phyloP scores from a whole-genome alignment of 495 filamentous ascomycete species.

The Evernia prunastri region DNA sequence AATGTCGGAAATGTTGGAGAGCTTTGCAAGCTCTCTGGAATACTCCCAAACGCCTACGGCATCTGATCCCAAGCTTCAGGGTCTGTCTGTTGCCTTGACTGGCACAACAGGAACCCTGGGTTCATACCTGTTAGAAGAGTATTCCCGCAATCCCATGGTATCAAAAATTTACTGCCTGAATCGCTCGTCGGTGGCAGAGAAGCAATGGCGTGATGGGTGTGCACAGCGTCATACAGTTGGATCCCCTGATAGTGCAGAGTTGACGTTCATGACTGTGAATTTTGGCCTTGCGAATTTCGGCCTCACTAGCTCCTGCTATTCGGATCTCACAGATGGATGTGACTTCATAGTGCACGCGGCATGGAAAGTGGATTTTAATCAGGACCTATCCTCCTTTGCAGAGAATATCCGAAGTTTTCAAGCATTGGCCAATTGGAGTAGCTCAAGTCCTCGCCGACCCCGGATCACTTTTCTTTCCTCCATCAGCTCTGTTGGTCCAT shows the following conservation, averaged over 20 bases:
- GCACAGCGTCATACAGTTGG: not conserved
- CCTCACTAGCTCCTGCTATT: conserved; percentile 19
- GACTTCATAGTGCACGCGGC: conserved; percentile 35
- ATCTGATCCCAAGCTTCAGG: too few relatives aligned
- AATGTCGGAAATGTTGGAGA: too few relatives aligned
- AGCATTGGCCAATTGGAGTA: conserved; percentile 25
- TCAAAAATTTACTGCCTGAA: conserved; percentile 33
- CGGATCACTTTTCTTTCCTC: conserved; percentile 52
- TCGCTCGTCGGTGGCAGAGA: conserved; percentile 33
- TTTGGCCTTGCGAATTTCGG: conserved; percentile 10
- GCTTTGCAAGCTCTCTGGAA: too few relatives aligned
- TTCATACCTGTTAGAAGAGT: conserved; percentile 28
- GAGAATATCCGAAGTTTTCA: conserved; percentile 22
- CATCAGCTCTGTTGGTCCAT: conserved; percentile 31
- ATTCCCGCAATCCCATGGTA: conserved; percentile 26
- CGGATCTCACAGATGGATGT: conserved; percentile 21
- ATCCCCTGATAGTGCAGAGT: not conserved
- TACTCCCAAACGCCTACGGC: too few relatives aligned
- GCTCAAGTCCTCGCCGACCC: conserved; percentile 14
- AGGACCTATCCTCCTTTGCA: conserved; percentile 31
- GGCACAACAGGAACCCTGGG: conserved; percentile 39
- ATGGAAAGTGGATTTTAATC: conserved; percentile 38
- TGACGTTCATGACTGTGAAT: conserved; percentile 16
- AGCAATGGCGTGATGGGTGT: conserved; percentile 25
- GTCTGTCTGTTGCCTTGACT: conserved; percentile 36